phyloP scores from a whole-genome alignment of 1,139 yeast species.

The Geotrichum siamense region DNA sequence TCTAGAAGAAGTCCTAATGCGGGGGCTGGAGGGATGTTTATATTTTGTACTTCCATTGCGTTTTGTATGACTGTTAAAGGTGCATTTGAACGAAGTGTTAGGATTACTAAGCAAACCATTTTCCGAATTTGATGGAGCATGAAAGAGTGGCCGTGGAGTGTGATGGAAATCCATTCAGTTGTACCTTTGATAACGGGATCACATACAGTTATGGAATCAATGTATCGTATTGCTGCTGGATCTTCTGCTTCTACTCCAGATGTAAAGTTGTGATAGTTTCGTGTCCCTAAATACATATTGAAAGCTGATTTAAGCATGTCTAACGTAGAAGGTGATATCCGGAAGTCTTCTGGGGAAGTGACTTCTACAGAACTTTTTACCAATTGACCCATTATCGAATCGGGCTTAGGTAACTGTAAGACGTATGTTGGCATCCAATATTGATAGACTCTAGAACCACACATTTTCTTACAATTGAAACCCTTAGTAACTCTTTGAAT shows the following conservation, averaged over 20 bases:
- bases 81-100: conserved; percentile 77
- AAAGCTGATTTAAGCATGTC: conserved; percentile 58
- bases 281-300: conserved; percentile 72
- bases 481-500: conserved; percentile 80
- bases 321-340: conserved; percentile 56
- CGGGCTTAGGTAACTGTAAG: conserved; percentile 78
- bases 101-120: conserved; percentile 92
- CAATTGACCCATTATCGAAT: conserved; percentile 20
- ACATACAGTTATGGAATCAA: conserved; percentile 71
- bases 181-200: conserved; percentile 89
- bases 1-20: conserved; percentile 86
- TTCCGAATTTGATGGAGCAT: conserved; percentile 98
- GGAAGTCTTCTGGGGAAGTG: conserved; percentile 55
- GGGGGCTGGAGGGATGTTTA: conserved; percentile 96
- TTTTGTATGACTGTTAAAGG: conserved; percentile 69
- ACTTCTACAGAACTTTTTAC: conserved; percentile 40
- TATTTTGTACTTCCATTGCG: conserved; percentile 63
- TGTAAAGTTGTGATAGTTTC: conserved; percentile 93
- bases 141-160: conserved; percentile 96
- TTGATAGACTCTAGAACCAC: conserved; percentile 90
- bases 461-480: conserved; percentile 91
- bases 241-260: conserved; percentile 78
- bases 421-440: conserved; percentile 87
- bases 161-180: conserved; percentile 93
- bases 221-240: conserved; percentile 72